These are phyloP conservation scores for Oligophagozyma castellii DNA, from an alignment of 1,139 yeast species.

Conservation along the genomic window DNA sequence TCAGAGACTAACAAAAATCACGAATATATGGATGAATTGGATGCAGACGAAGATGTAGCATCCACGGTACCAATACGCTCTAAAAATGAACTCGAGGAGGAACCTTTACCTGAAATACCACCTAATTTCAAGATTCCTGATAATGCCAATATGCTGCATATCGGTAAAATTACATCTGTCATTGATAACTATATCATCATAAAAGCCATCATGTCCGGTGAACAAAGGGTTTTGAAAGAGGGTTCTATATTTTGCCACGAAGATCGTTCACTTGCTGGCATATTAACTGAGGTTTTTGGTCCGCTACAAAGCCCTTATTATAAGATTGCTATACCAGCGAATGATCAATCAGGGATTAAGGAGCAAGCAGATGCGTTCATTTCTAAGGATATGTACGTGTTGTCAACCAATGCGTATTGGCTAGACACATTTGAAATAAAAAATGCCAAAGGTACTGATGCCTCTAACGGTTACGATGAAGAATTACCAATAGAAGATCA, in stretches of 20 bases:
- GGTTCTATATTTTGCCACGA: conserved; percentile 69
- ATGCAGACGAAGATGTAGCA: conserved; percentile 19
- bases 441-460: conserved; percentile 75
- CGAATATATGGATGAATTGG: conserved; percentile 18
- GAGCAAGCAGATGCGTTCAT: conserved; percentile 31
- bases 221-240: conserved; percentile 69
- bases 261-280: conserved; percentile 64
- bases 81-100: conserved; percentile 62
- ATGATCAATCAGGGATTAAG: conserved; percentile 28
- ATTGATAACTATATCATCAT: conserved; percentile 65
- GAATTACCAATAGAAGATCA: conserved; percentile 88
- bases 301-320: conserved; percentile 75
- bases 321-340: conserved; percentile 49
- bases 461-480: conserved; percentile 89
- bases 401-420: conserved; percentile 71
- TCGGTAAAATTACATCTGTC: conserved; percentile 59
- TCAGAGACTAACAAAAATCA: no score
- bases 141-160: conserved; percentile 50
- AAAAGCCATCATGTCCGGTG: conserved; percentile 70
- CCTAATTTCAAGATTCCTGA: conserved; percentile 45
- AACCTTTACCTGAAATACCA: conserved; percentile 55
- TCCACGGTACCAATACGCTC: conserved; percentile 56
- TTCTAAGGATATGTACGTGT: conserved; percentile 57
- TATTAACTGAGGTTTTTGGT: conserved; percentile 82
- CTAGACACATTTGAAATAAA: conserved; percentile 62